These are phyloP conservation scores for Aeschynomene evenia DNA, from an alignment of 306 rosid species.

Conservation along the genomic window DNA sequence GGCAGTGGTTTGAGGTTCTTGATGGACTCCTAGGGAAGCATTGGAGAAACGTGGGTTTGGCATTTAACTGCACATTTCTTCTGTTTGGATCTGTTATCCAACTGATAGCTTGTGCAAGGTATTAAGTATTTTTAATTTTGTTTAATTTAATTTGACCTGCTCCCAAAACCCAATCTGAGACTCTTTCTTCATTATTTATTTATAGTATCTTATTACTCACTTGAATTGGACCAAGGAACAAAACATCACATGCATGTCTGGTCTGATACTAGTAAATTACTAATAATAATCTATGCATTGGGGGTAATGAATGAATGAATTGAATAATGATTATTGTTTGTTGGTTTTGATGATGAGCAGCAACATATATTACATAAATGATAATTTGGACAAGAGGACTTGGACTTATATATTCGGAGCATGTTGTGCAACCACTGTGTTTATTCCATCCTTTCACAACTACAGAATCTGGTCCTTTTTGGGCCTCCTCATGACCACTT, in stretches of 20 bases:
- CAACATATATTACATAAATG: conserved; percentile 96
- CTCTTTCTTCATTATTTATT: conserved; percentile 27
- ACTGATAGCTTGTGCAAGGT: conserved; percentile 99
- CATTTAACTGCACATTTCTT: conserved; percentile 97
- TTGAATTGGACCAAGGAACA: not conserved
- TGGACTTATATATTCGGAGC: conserved; percentile 99
- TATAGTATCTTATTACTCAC: too few relatives aligned
- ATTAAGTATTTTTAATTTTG: too few relatives aligned
- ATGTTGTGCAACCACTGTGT: conserved; percentile 98
- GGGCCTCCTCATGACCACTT: conserved; percentile 96
- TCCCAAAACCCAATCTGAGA: not conserved
- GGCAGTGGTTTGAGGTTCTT: conserved; percentile 97
- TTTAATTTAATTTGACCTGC: too few relatives aligned
- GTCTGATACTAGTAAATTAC: not conserved
- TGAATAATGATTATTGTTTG: not conserved
- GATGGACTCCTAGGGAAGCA: conserved; percentile 96
- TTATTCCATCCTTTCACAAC: conserved; percentile 95
- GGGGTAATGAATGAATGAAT: too few relatives aligned
- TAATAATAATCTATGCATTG: conserved; percentile 23
- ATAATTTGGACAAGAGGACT: conserved; percentile 95
- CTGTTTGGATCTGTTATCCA: conserved; percentile 99
- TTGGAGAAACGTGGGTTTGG: conserved; percentile 99
- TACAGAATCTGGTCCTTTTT: conserved; percentile 96
- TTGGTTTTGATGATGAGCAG: conserved; percentile 60
- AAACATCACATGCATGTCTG: conserved; percentile 36